These are phyloP conservation scores for Glebionis coronaria DNA, from an alignment of 129 eudicot genomes.

Conservation along the genomic window DNA sequence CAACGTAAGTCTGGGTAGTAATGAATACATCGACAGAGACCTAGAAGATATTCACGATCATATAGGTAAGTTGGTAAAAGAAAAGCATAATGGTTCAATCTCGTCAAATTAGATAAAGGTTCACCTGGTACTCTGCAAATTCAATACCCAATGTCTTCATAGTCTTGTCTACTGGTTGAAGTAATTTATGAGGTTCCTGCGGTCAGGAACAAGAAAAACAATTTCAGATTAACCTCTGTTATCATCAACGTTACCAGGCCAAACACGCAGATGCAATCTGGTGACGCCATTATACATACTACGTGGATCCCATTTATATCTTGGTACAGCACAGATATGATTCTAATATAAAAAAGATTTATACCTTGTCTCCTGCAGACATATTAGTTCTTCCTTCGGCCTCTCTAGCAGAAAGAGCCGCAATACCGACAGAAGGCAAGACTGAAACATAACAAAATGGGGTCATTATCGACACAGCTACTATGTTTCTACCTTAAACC, in stretches of 20 bases:
- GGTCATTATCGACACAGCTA: not conserved
- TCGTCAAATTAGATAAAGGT: no score
- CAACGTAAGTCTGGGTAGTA: slow-evolving; percentile 83
- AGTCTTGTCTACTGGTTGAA: no score
- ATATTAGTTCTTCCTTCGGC: slow-evolving; percentile 93
- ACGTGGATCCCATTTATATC: no score
- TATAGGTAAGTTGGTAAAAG: no score
- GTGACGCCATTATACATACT: not conserved
- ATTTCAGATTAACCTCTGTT: no score
- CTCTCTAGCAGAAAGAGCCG: slow-evolving; percentile 94
- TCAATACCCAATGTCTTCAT: no score
- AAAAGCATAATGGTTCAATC: no score
- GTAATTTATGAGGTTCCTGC: no score
- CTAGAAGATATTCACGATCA: slow-evolving; percentile 20
- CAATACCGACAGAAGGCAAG: slow-evolving; percentile 82
- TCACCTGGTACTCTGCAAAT: no score
- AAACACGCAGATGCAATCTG: not conserved
- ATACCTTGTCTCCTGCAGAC: slow-evolving; percentile 82
- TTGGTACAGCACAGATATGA: not conserved
- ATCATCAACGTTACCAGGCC: no score
- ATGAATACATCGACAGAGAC: slow-evolving; percentile 86
- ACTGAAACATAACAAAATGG: slow-evolving; percentile 39
- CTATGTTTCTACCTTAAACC: not conserved
- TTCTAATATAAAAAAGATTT: not conserved
- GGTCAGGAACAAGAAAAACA: no score